Evolutionary conservation across 352 stramenopile genomes (phyloP).

Genomic region (Salisapilia sapeloensis): DNA sequence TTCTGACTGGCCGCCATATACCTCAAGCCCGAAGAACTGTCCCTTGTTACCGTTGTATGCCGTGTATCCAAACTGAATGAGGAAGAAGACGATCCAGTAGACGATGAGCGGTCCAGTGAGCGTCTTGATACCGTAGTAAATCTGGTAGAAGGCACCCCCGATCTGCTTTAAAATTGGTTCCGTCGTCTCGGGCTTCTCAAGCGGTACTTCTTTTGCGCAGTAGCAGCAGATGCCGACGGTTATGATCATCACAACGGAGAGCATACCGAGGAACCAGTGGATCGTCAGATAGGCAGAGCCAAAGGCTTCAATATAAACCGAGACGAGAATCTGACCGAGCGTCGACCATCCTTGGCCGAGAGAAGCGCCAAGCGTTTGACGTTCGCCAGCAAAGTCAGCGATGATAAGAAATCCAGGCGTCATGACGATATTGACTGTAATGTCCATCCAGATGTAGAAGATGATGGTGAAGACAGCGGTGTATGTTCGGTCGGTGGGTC

Average conservation of each 20-base stretch:
- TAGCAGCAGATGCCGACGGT: constrained; percentile 31
- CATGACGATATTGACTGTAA: constrained; percentile 67
- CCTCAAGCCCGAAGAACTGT: constrained; percentile 41
- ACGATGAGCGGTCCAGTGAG: constrained; percentile 16
- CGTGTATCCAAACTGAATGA: constrained; percentile 33
- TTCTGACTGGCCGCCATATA: constrained; percentile 23
- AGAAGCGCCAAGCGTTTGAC: constrained; percentile 35
- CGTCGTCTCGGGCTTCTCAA: constrained; percentile 6
- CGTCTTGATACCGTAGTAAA: constrained; percentile 21
- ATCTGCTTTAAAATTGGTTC: constrained; percentile 10
- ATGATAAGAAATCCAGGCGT: constrained; percentile 54
- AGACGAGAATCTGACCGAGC: constrained; percentile 39
- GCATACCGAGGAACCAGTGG: constrained; percentile 49
- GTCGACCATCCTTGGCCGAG: constrained; percentile 51
- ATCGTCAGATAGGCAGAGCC: constrained; percentile 46
- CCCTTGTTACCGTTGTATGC: constrained; percentile 49
- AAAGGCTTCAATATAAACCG: constrained; percentile 56
- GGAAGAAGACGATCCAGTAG: constrained; percentile 39
- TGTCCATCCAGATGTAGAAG: constrained; percentile 75
- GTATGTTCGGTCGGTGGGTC: constrained; percentile 12
- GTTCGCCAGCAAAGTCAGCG: constrained; percentile 53
- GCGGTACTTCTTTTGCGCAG: constrained; percentile 27
- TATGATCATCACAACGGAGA: constrained; percentile 41
- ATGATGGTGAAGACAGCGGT: constrained; percentile 40
- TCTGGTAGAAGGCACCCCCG: constrained; percentile 18